Base-by-base conservation (phyloP, 1,139 yeast species). In the Tardiomyces digboiensis region DNA sequence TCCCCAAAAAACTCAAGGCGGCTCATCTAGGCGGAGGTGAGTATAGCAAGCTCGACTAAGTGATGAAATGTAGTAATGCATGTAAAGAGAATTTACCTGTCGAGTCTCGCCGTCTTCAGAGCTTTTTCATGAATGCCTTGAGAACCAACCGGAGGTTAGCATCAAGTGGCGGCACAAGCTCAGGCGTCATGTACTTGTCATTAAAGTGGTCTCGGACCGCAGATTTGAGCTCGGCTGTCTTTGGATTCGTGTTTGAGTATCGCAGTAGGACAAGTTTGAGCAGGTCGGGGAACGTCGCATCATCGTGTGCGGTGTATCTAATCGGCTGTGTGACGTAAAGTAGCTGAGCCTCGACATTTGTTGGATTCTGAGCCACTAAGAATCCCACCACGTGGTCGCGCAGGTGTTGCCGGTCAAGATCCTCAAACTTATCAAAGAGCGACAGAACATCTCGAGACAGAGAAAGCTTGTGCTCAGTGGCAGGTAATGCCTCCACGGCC, bases 221-320 rank as follows among this genome's bases (percentile, higher is more conserved):
- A 12, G 61, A 60, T 47, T 75, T 75, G 50, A 86, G 68, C 33
- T 65, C 62, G 10, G 66, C 61, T 14, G 49, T 42, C 41, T 59
- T 56, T 73, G 75, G 40, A 33, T 50, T 44, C 58, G 78, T 78
- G 1, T 87, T 83, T 51, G 76, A 66, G 60, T 78, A 85, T 57
- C 81, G 79, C 57, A 82, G 82, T 38, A 88, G 84, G 16, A 88
- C 72, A 36, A 74, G 70, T 62, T 84, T 87, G 53, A 89, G 70
- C 44, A 67, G 62, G 44, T 74, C 79, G 12, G 85, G 78, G 58
- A 83, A 78, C 8, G 60, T 54, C 2, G 65, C 60, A 46, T 70
- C 68, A 3, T 54, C 46, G 29, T 69, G 59, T 0, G 59, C 53
- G 39, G 70, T 58, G 52, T 72, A 75, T 59, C 95, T 76, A 36